Evolutionary conservation across 345 rosid species (phyloP), one percentile per base, ranked within the genome.

Genomic region (Limnanthes douglasii): DNA sequence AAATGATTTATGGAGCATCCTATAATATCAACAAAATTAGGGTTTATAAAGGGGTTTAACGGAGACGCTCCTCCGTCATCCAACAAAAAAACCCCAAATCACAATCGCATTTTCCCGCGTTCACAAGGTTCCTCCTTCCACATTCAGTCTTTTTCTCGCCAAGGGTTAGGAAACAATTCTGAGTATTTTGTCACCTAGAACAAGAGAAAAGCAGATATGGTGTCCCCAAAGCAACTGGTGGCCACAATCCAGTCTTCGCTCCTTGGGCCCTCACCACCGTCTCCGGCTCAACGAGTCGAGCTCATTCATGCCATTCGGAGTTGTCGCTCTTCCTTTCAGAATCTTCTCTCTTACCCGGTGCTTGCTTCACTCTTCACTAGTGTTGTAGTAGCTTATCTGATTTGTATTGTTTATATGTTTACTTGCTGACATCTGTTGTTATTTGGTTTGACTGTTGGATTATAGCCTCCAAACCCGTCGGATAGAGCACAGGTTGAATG

Each of bases 401-500:
- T 2, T 21, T 39, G 5, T 11, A 18, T 32, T 41, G 4, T 1
- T 34, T 3, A 6, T 22, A 1, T 29, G 21, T 29, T 31, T 22
- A 3, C 0, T 21, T 38, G 15, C 9, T 8, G 19, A 6, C 2
- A 5, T 4, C 17, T 16, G 15, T 3, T n/a, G 10, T 25, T 31
- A 32, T 14, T 21, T 20, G n/a, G 2, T 14, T 19, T 38, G 7
- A n/a, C 12, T 11, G 15, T 24, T n/a, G 15, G 18, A 1, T 46
- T 24, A 38, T 47, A 88, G 97, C 74, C 90, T 31, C 93, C 97
- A 2, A 82, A 64, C 29, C 63, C 65, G 1, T 73, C 83, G 0
- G 86, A 83, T 50, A 73, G 95, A 36, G 59, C 76, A 16, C 93
- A 88, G 61, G 74, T 88, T 14, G 93, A 72, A 64, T 66, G 74